Evolutionary conservation across 1,139 yeast genomes (phyloP).

Genomic region (Geotrichum europaeum): DNA sequence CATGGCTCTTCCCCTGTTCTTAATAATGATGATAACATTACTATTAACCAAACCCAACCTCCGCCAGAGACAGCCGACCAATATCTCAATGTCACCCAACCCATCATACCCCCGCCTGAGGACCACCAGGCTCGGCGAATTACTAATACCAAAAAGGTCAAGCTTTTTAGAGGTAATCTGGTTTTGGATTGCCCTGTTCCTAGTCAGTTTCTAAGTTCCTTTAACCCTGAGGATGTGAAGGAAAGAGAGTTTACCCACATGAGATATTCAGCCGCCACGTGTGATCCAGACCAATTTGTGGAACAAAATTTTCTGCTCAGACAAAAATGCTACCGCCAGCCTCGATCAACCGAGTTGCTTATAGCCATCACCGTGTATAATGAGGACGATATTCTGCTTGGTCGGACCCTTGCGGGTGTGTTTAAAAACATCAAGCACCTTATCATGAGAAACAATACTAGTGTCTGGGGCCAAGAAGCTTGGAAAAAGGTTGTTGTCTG

Average conservation of each 20-base stretch:
- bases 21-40: neutral
- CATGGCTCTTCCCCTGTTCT: neutral
- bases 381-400: constrained; percentile 68
- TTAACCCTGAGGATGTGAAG: constrained; percentile 3
- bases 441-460: constrained; percentile 9
- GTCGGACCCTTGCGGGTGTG: constrained; percentile 69
- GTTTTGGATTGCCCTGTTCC: constrained; percentile 71
- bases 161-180: constrained; percentile 62
- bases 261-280: constrained; percentile 78
- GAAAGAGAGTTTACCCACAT: constrained; percentile 63
- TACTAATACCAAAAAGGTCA: constrained; percentile 32
- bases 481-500: constrained; percentile 77
- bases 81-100: neutral
- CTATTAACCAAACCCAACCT: neutral
- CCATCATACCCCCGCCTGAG: neutral
- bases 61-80: neutral
- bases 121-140: neutral
- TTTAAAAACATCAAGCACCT: constrained; percentile 66
- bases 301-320: constrained; percentile 57
- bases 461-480: constrained; percentile 69
- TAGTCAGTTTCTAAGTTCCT: neutral
- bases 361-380: constrained; percentile 76
- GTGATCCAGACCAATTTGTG: constrained; percentile 62
- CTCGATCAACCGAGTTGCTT: constrained; percentile 66
- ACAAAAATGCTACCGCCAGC: constrained; percentile 59